Evolutionary conservation across 352 stramenopile genomes (phyloP).

Genomic region (Phytophthora tentaculata): DNA sequence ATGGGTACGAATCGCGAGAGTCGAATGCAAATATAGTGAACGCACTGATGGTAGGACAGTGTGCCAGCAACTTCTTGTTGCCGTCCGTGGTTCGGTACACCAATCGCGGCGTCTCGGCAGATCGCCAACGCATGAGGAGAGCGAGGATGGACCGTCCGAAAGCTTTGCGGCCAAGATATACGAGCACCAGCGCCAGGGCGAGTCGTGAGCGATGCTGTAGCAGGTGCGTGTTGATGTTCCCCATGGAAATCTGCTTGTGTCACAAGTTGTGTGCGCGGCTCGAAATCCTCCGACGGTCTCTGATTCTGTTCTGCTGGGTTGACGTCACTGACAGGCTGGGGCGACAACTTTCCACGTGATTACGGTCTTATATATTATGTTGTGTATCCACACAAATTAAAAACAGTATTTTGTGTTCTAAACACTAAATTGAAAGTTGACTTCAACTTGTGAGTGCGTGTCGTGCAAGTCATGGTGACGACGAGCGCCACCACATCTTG

Average conservation of each 20-base stretch:
- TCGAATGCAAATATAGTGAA: not conserved
- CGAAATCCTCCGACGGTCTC: constrained; percentile 1
- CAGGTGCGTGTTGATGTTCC: constrained; percentile 18
- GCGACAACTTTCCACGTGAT: constrained; percentile 23
- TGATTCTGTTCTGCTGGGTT: constrained; percentile 3
- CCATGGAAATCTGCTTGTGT: constrained; percentile 31
- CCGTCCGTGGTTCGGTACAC: constrained; percentile 42
- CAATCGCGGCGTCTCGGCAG: constrained; percentile 45
- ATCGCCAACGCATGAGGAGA: constrained; percentile 32
- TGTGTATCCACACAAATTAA: not conserved
- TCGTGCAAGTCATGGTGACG: constrained; percentile 32
- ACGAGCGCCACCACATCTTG: too few relatives aligned
- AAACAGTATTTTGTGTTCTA: constrained; percentile 19
- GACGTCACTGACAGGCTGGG: constrained; percentile 30
- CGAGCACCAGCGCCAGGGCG: constrained; percentile 9
- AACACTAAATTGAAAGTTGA: constrained; percentile 46
- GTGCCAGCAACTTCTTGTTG: constrained; percentile 52
- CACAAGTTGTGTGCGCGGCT: too few relatives aligned
- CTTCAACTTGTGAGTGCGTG: constrained; percentile 30
- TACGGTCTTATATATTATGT: constrained; percentile 57
- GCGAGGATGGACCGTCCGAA: constrained; percentile 16
- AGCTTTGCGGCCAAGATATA: constrained; percentile 25
- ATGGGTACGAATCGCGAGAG: not conserved
- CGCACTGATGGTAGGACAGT: constrained; percentile 57
- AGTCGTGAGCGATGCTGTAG: constrained; percentile 21